Evolutionary conservation across 2,329 filamentous ascomycete genomes (phyloP), one percentile per base, ranked within the genome.

Genomic region (Alternaria novae-zelandiae): DNA sequence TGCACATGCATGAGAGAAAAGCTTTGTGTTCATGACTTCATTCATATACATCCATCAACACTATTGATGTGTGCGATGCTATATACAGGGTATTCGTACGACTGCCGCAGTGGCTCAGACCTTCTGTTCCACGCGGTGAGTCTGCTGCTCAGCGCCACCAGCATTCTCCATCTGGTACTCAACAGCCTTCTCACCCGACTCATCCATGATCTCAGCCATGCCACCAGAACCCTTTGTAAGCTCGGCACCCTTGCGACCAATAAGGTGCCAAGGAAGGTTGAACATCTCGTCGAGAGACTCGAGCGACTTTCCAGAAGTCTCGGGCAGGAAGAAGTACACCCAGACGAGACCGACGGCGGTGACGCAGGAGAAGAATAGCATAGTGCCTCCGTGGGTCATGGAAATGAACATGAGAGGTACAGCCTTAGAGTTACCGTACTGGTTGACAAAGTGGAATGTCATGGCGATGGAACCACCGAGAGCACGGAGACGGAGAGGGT

Each of bases 381-480:
- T 94, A 0, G 91, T 94, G 0, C 92, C 92, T 63, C 85, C 87
- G 25, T 82, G 82, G 0, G 81, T 83, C 75, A 87, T 83, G 26
- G 83, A 12, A 78, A 94, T 83, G 47, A 94, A 86, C 90, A 94
- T 92, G 68, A 88, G 87, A 1, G 91, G 91, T 0, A 93, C 89
- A 0, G 91, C 76, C 36, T 91, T 89, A 1, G 88, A 86, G 81
- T 92, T 93, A 25, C 91, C 91, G 75, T 92, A 94, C 79, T 93
- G 90, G 78, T 92, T 92, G 63, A 86, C 89, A 74, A 94, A 94
- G 79, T 94, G 91, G 63, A 93, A 86, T 0, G 88, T 91, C 91
- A 94, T 94, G 50, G 90, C 88, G 74, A 91, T 84, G 0, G 88
- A 91, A 0, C 90, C 91, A 20, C 89, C 88, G 10, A 93, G 80